Percentiles rank a stretch among this genome's conserved stretches.
Evolutionary conservation across 2,329 filamentous ascomycete species (phyloP).

Genomic region (Pestalotiopsis sp.): DNA sequence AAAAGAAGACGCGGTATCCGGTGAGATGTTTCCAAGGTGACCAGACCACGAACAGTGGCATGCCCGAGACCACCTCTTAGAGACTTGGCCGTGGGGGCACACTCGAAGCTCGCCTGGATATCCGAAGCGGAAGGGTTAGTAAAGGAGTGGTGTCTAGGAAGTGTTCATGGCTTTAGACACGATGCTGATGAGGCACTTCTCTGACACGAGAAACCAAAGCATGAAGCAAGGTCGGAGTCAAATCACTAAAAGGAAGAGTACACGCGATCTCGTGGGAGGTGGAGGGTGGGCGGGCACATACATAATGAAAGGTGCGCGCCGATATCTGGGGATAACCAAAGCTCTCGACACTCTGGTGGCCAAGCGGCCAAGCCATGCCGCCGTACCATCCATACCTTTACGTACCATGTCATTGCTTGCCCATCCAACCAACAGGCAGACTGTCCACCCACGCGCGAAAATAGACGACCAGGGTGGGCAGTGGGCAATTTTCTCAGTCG

Average conservation of each 20-base stretch:
- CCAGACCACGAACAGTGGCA: not conserved
- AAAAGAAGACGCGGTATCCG: not conserved
- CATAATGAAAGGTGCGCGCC: constrained; percentile 6
- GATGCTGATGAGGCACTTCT: constrained; percentile 13
- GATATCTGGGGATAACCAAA: constrained; percentile 9
- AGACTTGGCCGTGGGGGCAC: constrained; percentile 2
- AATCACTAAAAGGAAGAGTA: constrained; percentile 9
- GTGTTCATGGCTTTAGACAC: constrained; percentile 8
- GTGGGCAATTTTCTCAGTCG: not conserved
- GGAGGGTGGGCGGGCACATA: constrained; percentile 11
- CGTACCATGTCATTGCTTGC: not conserved
- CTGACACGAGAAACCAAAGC: constrained; percentile 8
- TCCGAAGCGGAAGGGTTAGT: constrained; percentile 4
- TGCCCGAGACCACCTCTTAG: not conserved
- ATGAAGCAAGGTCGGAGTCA: constrained; percentile 5
- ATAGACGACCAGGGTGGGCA: not conserved
- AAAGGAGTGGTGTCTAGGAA: constrained; percentile 9
- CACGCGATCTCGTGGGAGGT: not conserved
- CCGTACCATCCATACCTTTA: not conserved
- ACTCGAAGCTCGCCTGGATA: not conserved
- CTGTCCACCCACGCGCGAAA: not conserved
- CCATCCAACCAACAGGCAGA: not conserved
- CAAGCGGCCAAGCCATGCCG: not conserved
- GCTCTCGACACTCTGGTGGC: not conserved
- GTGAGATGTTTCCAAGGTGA: constrained; percentile 1